Evolutionary conservation across 768 basidiomycete genomes (phyloP).

Genomic region (Peribolospora baueri): DNA sequence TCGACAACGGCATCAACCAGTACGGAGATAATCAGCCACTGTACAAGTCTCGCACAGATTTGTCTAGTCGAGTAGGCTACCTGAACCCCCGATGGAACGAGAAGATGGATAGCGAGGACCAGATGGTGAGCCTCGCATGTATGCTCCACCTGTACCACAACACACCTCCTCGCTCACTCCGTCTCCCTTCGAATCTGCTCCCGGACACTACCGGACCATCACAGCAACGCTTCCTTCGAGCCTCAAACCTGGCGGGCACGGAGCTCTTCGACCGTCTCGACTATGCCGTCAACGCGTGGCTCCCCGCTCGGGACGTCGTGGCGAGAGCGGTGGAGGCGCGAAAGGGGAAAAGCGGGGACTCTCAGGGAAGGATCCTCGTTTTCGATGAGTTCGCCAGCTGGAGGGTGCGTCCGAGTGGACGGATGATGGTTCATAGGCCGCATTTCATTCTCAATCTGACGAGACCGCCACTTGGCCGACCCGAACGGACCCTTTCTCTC

Average conservation of each 20-base stretch:
- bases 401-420: constrained; percentile 33
- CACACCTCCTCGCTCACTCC: not conserved
- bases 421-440: no score
- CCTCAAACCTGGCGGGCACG: constrained; percentile 54
- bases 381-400: constrained; percentile 62
- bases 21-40: constrained; percentile 29
- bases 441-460: not conserved
- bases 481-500: not conserved
- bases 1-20: constrained; percentile 82
- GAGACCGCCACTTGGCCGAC: not conserved
- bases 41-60: constrained; percentile 57
- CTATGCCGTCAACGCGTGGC: constrained; percentile 71
- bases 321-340: constrained; percentile 33
- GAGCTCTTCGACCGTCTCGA: constrained; percentile 60
- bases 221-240: constrained; percentile 48
- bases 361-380: constrained; percentile 49
- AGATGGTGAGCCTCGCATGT: constrained; percentile 36
- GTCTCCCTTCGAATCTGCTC: not conserved
- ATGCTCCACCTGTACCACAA: not conserved
- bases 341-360: constrained; percentile 27
- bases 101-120: constrained; percentile 31
- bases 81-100: constrained; percentile 92
- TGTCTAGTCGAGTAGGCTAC: constrained; percentile 54
- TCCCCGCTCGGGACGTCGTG: constrained; percentile 70
- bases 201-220: not conserved